Percentiles rank a stretch among this genome's conserved stretches.
Conservation (phyloP, 148 eudicot species). For the Spergularia marina region DNA sequence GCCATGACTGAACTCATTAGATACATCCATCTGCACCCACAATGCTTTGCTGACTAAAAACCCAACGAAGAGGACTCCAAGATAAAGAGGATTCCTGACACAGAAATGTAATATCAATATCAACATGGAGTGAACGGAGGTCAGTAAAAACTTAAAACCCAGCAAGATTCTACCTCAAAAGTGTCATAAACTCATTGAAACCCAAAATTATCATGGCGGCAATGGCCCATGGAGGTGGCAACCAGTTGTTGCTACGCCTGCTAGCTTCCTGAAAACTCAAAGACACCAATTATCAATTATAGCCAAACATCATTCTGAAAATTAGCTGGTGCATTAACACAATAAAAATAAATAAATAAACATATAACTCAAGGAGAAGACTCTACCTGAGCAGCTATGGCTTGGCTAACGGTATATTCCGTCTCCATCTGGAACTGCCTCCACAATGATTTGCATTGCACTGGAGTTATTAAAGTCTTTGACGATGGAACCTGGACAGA, state of each 20-base stretch:
- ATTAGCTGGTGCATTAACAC: neutral
- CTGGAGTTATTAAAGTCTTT: constrained; percentile 86
- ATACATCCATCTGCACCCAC: constrained; percentile 93
- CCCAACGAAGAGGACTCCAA: constrained; percentile 69
- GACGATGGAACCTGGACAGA: constrained; percentile 66
- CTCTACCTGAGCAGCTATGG: constrained; percentile 94
- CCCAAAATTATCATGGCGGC: constrained; percentile 76
- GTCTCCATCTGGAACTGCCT: constrained; percentile 92
- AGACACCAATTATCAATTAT: neutral
- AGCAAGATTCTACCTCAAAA: constrained; percentile 57
- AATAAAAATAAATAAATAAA: neutral
- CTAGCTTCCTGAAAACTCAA: constrained; percentile 78
- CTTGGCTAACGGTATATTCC: constrained; percentile 93
- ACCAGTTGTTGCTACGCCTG: constrained; percentile 85
- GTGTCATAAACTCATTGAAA: constrained; percentile 97
- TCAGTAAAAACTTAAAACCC: neutral
- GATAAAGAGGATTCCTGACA: constrained; percentile 89
- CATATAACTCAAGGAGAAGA: constrained; percentile 6
- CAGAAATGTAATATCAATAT: constrained; percentile 8
- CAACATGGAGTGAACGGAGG: neutral
- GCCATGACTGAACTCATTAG: constrained; percentile 83
- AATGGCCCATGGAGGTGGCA: constrained; percentile 99
- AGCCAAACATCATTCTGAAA: neutral
- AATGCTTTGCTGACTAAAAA: constrained; percentile 77
- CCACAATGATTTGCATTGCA: constrained; percentile 96